Base-by-base conservation (phyloP, 2,329 filamentous ascomycete genomes). In the Nigrograna mackinnonii region DNA sequence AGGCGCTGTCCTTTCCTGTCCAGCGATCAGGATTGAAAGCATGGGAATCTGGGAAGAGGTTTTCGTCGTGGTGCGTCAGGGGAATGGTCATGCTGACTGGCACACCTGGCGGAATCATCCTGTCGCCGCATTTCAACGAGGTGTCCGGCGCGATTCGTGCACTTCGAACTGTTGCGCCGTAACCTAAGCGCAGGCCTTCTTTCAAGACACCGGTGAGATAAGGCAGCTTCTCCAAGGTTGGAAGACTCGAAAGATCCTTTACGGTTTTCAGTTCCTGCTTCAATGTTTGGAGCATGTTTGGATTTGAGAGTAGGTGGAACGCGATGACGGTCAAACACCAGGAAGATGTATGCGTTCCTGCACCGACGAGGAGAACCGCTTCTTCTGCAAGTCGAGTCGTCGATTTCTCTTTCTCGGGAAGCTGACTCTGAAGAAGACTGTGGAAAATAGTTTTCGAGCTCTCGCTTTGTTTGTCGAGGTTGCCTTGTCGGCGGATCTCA, bases 311-410 rank as follows among this genome's bases (percentile, higher is more conserved):
- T n/a, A 49, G 19, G 35, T 54, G 22, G 43, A 40, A 46, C 3
- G 39, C 4, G 22, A 44, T 50, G 3, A 61, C 67, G 5, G 54
- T 54, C 1, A 74, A 55, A 4, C 63, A 41, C 4, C 58, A 66
- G 0, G 69, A 69, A 0, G 68, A 66, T 4, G 71, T 72, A 22
- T 73, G 66, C 32, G 60, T 67, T 1, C 70, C 72, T 3, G 69
- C 72, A 4, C 35, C 55, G 35, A 44, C 48, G 14, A 50, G 26
- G 20, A 43, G 46, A 33, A 52, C 44, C 3, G 41, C 32, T 41
- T 52, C 49, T 22, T 52, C 49, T 34, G 34, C 43, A 19, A 44
- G 41, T 30, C 42, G 54, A 38, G 37, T 39, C 35, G 36, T n/a
- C n/a, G n/a, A n/a, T 37, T 64, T 59, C 22, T 65, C 62, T 14